phyloP scores from a whole-genome alignment of 257 asterid genomes.

The Solanum sparsipilum region DNA sequence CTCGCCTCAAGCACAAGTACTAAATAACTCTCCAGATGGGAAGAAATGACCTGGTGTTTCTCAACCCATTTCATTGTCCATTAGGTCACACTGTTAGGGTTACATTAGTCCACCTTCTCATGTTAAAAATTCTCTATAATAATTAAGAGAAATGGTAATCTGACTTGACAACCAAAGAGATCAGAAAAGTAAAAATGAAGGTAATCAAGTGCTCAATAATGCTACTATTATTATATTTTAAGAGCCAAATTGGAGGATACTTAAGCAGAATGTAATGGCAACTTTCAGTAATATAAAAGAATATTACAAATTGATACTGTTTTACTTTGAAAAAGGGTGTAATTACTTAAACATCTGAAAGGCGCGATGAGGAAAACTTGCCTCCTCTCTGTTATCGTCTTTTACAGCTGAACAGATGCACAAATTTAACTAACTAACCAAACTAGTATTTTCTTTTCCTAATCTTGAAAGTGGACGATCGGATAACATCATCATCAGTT shows the following conservation, averaged over 20 bases:
- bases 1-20: neutral
- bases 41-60: neutral
- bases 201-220: neutral
- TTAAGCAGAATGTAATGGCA: neutral
- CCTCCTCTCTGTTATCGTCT: neutral
- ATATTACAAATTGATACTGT: neutral
- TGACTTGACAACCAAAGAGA: neutral
- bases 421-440: neutral
- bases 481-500: slow-evolving; percentile 65
- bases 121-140: neutral
- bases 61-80: neutral
- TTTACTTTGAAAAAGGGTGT: neutral
- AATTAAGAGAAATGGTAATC: neutral
- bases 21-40: neutral
- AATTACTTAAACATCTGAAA: neutral
- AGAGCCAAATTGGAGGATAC: neutral
- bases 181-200: neutral
- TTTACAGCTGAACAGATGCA: slow-evolving; percentile 3
- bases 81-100: neutral
- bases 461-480: slow-evolving; percentile 72
- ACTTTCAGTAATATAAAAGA: neutral
- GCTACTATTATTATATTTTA: neutral
- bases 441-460: slow-evolving; percentile 53
- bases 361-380: neutral
- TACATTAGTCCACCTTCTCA: neutral